Evolutionary conservation across 768 basidiomycete genomes (phyloP).

Genomic region (Cytidiella melzeri): DNA sequence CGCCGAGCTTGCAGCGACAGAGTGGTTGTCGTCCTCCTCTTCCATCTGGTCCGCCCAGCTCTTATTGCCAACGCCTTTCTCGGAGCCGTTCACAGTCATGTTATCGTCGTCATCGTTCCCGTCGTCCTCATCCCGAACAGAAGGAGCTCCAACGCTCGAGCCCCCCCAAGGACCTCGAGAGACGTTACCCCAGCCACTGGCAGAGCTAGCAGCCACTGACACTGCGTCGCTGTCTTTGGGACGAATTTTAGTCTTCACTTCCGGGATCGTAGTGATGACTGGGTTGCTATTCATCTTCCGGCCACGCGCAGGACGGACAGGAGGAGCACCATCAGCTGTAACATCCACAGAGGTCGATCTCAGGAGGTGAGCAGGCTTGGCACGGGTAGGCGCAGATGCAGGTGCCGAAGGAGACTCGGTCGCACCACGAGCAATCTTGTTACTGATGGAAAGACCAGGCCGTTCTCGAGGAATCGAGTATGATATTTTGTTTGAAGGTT

Average conservation of each 20-base stretch:
- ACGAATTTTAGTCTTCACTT: neutral
- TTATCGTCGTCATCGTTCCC: constrained; percentile 2
- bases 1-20: constrained; percentile 2
- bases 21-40: neutral
- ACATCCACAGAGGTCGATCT: neutral
- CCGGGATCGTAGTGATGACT: neutral
- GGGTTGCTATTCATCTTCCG: neutral
- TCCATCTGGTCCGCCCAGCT: constrained; percentile 12
- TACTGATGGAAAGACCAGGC: too few relatives aligned
- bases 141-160: neutral
- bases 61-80: neutral
- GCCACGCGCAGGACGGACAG: neutral
- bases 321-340: neutral
- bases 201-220: neutral
- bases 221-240: neutral
- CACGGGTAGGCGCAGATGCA: neutral
- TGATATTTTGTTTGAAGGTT: neutral
- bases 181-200: constrained; percentile 1
- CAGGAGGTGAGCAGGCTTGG: neutral
- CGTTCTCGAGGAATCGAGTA: neutral
- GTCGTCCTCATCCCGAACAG: neutral
- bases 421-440: too few relatives aligned
- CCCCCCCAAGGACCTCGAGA: neutral
- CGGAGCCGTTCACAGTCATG: neutral
- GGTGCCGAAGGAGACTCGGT: neutral